Base-by-base conservation (phyloP, 176 grass and related monocot species). In the Rhynchospora tenuis region DNA sequence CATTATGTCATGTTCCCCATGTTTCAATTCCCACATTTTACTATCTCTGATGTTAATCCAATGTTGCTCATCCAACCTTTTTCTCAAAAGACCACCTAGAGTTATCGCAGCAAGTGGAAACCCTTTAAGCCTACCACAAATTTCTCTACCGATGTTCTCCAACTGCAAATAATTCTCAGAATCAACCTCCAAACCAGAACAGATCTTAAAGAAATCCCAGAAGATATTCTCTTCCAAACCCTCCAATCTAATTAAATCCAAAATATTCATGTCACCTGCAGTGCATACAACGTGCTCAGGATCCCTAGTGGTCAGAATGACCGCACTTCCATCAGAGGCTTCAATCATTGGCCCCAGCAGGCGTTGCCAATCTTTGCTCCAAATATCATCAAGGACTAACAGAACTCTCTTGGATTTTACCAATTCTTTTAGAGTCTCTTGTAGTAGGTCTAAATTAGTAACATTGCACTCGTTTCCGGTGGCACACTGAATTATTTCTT, bases 71-170 rank as follows among this genome's bases (percentile, higher is more conserved):
- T 61, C 0, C 3, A 50, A 4, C 2, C 69, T 61, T 5, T 1
- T 54, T 12, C n/a, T 19, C 47, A 93, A 73, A 5, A 86, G 24
- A 9, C 80, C 16, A 64, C 91, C 88, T 15, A 93, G 3, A 29
- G 87, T 87, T 87, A 48, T 89, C 3, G 90, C 87, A 0, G 82
- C 85, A 9, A 92, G 56, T 4, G 88, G 88, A 7, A 62, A 84
- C 1, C 84, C 81, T 6, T 65, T 71, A 16, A 87, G 9, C 47
- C 80, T 91, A 3, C 3, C 20, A 83, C 48, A 19, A 73, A 88
- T 88, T 16, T 58, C 31, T 1, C 14, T 66, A 26, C 78, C 86
- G 28, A 38, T 38, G 33, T 38, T 38, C 33, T 38, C 33, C 33
- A 38, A 38, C 33, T 38, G 33, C 3, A 38, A 4, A 38, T 38